Conservation (phyloP, 352 stramenopile species). For the Globisporangium heterothallicum region DNA sequence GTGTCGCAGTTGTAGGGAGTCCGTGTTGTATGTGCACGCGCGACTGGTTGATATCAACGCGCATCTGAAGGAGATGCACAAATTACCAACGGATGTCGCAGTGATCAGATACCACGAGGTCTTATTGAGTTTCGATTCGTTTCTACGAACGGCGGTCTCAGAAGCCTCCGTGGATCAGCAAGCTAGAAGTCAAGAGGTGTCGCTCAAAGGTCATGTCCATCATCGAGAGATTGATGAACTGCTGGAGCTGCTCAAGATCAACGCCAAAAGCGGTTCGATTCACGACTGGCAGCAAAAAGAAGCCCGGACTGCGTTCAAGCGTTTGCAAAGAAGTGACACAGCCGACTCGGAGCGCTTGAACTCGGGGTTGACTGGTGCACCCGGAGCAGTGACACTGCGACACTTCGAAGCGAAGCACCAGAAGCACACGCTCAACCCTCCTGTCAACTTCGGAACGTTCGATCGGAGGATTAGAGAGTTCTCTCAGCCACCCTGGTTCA, state of each 20-base stretch:
- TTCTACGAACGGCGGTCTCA: background rate
- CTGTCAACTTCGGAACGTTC: conserved; percentile 1
- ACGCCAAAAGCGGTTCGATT: background rate
- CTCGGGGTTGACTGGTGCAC: too few relatives aligned
- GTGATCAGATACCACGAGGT: background rate
- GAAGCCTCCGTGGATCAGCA: background rate
- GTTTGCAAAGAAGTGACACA: background rate
- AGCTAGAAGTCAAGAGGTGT: conserved; percentile 2
- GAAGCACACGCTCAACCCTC: conserved; percentile 12
- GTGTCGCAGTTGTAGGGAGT: background rate
- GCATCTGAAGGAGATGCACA: background rate
- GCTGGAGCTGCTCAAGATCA: background rate
- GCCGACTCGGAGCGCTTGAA: too few relatives aligned
- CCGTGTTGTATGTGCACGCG: background rate
- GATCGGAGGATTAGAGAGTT: conserved; percentile 8
- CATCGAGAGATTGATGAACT: conserved; percentile 2
- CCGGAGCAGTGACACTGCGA: too few relatives aligned
- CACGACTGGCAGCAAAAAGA: conserved; percentile 1
- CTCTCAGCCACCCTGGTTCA: conserved; percentile 11
- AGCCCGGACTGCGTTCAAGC: background rate
- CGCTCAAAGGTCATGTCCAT: background rate
- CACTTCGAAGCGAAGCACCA: conserved; percentile 1
- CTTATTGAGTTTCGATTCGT: conserved; percentile 1
- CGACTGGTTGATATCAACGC: conserved; percentile 1
- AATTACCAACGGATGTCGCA: background rate